These are phyloP conservation scores for Vickermania ingenoplastis DNA, from an alignment of 208 protist genomes.

Conservation along the genomic window DNA sequence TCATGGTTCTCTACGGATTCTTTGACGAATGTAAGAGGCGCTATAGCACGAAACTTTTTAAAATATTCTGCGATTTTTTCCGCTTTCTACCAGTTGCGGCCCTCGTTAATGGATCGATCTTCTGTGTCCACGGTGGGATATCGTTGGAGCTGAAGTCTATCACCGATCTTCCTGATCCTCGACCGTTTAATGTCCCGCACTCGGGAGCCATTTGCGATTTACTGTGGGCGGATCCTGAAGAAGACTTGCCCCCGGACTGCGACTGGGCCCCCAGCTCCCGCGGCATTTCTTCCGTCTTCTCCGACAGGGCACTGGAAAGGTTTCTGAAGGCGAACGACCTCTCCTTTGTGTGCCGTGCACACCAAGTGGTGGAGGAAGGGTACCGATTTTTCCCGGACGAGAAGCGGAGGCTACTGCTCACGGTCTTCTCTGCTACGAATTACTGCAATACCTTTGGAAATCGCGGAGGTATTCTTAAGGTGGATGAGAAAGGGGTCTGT, in stretches of 20 bases:
- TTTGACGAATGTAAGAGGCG: constrained; percentile 99
- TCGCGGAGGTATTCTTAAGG: constrained; percentile 97
- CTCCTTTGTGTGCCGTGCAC: constrained; percentile 98
- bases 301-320: constrained; percentile 89
- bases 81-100: constrained; percentile 97
- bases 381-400: constrained; percentile 99
- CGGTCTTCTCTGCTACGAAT: constrained; percentile 99
- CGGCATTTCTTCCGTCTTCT: constrained; percentile 98
- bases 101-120: constrained; percentile 98
- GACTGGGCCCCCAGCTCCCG: constrained; percentile 98
- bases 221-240: constrained; percentile 99
- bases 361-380: constrained; percentile 98
- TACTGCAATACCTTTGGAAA: constrained; percentile 99
- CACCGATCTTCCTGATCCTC: constrained; percentile 86
- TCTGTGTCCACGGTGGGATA: constrained; percentile 98
- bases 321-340: constrained; percentile 97
- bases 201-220: constrained; percentile 98
- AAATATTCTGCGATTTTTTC: constrained; percentile 98
- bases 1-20: constrained; percentile 99
- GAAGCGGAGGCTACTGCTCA: constrained; percentile 96
- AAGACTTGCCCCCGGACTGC: constrained; percentile 78
- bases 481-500: constrained; percentile 95
- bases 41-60: constrained; percentile 97
- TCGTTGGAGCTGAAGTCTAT: constrained; percentile 90
- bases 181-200: constrained; percentile 98